A percentile compares a stretch with the other conserved stretches of the same genome.
Evolutionary conservation across 208 protist species (phyloP).

Genomic region (Leishmania turanica): DNA sequence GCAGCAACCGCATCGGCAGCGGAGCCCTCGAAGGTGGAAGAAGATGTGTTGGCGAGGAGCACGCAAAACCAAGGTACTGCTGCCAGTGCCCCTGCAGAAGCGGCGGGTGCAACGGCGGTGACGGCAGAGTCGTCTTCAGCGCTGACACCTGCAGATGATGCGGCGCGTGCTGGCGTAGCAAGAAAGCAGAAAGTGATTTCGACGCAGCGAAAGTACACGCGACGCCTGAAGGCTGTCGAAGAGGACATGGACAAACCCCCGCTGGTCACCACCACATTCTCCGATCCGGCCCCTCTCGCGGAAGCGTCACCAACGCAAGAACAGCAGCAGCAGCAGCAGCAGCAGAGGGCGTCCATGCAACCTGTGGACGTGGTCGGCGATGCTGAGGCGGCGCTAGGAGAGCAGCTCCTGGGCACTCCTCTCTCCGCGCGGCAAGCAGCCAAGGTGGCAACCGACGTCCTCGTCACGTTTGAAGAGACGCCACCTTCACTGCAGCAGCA

Average conservation of each 20-base stretch:
- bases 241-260: neutral
- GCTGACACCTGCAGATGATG: neutral
- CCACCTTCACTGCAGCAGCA: neutral
- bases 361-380: slow-evolving; percentile 11
- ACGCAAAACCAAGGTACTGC: neutral
- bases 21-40: neutral
- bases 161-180: neutral
- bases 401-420: slow-evolving; percentile 3
- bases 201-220: slow-evolving; percentile 3
- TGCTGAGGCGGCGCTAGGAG: slow-evolving; percentile 13
- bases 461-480: neutral
- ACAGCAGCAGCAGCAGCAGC: neutral
- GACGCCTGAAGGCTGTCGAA: neutral
- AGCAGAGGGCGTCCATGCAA: neutral
- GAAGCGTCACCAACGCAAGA: slow-evolving; percentile 1
- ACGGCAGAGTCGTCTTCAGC: neutral
- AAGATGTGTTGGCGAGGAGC: neutral
- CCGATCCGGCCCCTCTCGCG: neutral
- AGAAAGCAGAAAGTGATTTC: slow-evolving; percentile 5
- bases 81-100: neutral
- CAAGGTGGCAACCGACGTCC: neutral
- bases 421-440: neutral
- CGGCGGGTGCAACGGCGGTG: neutral
- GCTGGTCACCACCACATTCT: neutral
- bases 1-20: neutral